phyloP scores from a whole-genome alignment of 805 yeast species.

The Kodamaea restingae region DNA sequence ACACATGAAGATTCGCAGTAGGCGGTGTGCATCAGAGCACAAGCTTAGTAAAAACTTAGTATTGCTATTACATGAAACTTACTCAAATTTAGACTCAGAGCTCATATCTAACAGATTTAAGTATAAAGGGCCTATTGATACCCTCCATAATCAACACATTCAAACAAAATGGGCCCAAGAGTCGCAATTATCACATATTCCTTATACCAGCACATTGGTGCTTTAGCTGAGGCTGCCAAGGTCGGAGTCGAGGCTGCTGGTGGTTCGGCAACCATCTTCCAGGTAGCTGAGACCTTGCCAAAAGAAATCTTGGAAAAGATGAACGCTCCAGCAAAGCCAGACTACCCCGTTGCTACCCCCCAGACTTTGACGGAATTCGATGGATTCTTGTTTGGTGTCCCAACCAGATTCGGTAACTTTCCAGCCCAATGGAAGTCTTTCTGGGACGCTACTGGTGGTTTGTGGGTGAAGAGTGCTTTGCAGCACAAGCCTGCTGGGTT shows the following conservation, averaged over 20 bases:
- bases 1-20: too few relatives aligned
- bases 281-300: slow-evolving; percentile 70
- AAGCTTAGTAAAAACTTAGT: too few relatives aligned
- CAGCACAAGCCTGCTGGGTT: slow-evolving; percentile 71
- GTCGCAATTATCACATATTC: slow-evolving; percentile 57
- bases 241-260: slow-evolving; percentile 72
- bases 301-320: slow-evolving; percentile 52
- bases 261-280: slow-evolving; percentile 59
- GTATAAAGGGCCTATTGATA: neutral
- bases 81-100: too few relatives aligned
- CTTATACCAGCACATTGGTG: slow-evolving; percentile 69
- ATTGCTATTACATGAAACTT: too few relatives aligned
- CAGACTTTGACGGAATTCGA: slow-evolving; percentile 63
- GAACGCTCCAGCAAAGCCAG: slow-evolving; percentile 54
- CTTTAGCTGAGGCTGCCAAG: slow-evolving; percentile 62
- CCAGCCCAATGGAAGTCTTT: slow-evolving; percentile 78
- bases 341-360: slow-evolving; percentile 56
- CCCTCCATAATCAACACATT: neutral
- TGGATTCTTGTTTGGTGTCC: slow-evolving; percentile 80
- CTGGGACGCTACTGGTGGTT: slow-evolving; percentile 74
- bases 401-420: slow-evolving; percentile 78
- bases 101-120: too few relatives aligned
- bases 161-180: slow-evolving; percentile 20
- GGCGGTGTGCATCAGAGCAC: too few relatives aligned
- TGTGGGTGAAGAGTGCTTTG: slow-evolving; percentile 73